Base-by-base conservation (phyloP, 768 basidiomycete genomes). In the Bullera alba region DNA sequence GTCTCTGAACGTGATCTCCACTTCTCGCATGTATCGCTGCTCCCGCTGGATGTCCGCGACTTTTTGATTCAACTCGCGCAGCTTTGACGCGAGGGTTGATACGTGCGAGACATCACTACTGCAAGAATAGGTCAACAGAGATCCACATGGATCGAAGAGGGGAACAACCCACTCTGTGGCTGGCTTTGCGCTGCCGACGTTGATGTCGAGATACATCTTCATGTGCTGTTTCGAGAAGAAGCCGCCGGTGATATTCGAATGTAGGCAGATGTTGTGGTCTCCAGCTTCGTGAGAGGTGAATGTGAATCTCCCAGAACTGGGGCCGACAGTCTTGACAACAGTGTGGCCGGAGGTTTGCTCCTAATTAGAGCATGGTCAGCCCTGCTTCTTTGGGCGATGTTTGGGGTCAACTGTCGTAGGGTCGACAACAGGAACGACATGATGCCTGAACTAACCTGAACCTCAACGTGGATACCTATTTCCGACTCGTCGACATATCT, bases 1-100 rank as follows among this genome's bases (percentile, higher is more conserved):
- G 73, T 90, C 76, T 32, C 95, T 77, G 69, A 86, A 99, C 61
- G 87, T 84, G 10, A 86, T 78, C 74, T 99, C 95, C 58, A 95
- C 78, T 75, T 99, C 93, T 36, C 95, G 79, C 76, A 97, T 93
- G 69, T 96, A 99, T 73, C 92, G 87, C 75, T 99, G 95, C 74
- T 97, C 95, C 22, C 90, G 78, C 39, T 89, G 79, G 48, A 97
- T 85, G 62, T 93, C 90, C 71, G 87, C 87, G 42, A 99, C 77
- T 73, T 90, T 93, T 65, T 83, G 79, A 74, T 97, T 99, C 54
- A 99, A 77, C 64, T 97, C 95, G 23, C 88, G 83, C 48, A 99
- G 78, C 73, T 88, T 74, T 34, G 65, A 58, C 5, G 71, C 61
- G 22, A 74, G 61, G 25, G 71, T 71, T 1, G 69, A 54, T 19